These are phyloP conservation scores for Candida pseudoglaebosa DNA, from an alignment of 805 yeast genomes.

Conservation along the genomic window DNA sequence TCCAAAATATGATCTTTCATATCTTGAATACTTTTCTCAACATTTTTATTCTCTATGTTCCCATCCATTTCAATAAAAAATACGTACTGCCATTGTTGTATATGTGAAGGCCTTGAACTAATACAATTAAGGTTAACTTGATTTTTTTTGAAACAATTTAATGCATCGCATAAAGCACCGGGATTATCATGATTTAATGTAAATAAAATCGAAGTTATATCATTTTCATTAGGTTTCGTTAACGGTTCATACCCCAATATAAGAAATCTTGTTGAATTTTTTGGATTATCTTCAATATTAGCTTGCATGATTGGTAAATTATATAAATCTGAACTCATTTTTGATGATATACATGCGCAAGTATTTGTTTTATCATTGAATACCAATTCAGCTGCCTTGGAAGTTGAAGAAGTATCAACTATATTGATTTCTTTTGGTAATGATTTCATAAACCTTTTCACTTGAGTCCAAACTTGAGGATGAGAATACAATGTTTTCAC, in stretches of 20 bases:
- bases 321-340: constrained; percentile 59
- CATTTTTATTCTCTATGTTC: constrained; percentile 20
- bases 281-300: constrained; percentile 66
- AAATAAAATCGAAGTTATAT: constrained; percentile 58
- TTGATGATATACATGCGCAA: constrained; percentile 71
- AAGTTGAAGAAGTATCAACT: constrained; percentile 75
- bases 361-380: constrained; percentile 30
- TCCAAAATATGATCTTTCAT: constrained; percentile 43
- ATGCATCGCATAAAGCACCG: constrained; percentile 69
- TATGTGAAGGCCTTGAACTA: constrained; percentile 70
- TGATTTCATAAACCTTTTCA: constrained; percentile 30
- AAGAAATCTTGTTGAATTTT: constrained; percentile 84
- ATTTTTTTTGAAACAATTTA: constrained; percentile 52
- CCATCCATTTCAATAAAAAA: constrained; percentile 74
- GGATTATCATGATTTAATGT: constrained; percentile 60
- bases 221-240: constrained; percentile 6
- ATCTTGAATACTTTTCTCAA: constrained; percentile 36
- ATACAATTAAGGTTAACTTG: constrained; percentile 66
- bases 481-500: constrained; percentile 74
- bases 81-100: constrained; percentile 72
- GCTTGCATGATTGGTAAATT: constrained; percentile 49
- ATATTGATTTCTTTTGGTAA: constrained; percentile 16
- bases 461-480: constrained; percentile 98
- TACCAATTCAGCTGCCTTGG: constrained; percentile 75
- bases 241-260: constrained; percentile 44